Evolutionary conservation across 2,329 filamentous ascomycete genomes (phyloP).

Genomic region (Botrytis galanthina): DNA sequence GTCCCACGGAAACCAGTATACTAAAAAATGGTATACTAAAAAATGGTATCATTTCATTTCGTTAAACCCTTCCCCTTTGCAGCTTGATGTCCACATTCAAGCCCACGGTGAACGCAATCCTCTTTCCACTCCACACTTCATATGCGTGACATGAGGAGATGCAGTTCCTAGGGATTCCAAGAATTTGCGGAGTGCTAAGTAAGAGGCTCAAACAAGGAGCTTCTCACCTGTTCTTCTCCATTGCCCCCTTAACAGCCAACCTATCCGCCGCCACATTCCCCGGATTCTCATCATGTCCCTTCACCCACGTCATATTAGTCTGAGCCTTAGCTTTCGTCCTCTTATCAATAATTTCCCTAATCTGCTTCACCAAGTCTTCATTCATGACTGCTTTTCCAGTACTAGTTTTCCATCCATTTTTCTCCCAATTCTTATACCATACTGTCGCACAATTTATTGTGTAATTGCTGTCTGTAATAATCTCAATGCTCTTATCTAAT

Average conservation of each 20-base stretch:
- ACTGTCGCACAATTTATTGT: conserved; percentile 83
- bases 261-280: conserved; percentile 81
- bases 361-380: conserved; percentile 73
- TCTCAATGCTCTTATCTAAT: conserved; percentile 64
- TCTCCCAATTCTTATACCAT: conserved; percentile 78
- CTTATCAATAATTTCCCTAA: conserved; percentile 69
- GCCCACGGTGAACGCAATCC: not conserved
- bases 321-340: conserved; percentile 56
- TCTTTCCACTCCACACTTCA: not conserved
- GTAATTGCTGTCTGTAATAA: conserved; percentile 88
- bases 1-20: not conserved
- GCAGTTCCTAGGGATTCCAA: not conserved
- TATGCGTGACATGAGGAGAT: not conserved
- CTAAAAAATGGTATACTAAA: not conserved
- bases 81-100: not conserved
- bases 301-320: conserved; percentile 83
- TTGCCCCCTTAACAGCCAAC: conserved; percentile 68
- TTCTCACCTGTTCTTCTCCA: not conserved
- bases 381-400: conserved; percentile 76
- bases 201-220: not conserved
- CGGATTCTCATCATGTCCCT: conserved; percentile 70
- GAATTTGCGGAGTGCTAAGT: not conserved
- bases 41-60: not conserved
- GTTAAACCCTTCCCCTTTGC: not conserved
- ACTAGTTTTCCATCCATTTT: conserved; percentile 73